phyloP scores from a whole-genome alignment of 495 filamentous ascomycete species.

The Astrothelium macrocarpum region DNA sequence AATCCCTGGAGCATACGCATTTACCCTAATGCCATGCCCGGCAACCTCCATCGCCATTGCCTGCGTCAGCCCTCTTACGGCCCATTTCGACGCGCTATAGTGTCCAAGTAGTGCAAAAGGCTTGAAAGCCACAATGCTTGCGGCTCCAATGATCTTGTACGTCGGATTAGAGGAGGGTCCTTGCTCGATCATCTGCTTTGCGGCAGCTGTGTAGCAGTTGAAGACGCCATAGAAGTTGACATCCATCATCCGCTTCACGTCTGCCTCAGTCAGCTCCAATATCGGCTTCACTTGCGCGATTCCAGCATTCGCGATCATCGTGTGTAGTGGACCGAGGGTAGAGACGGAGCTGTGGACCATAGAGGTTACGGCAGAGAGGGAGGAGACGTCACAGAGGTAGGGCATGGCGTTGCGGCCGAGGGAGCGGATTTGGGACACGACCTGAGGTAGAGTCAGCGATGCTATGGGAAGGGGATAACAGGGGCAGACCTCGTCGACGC shows the following conservation, averaged over 20 bases:
- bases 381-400: constrained; percentile 47
- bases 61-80: constrained; percentile 49
- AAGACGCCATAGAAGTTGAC: constrained; percentile 51
- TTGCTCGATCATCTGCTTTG: constrained; percentile 45
- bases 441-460: not conserved
- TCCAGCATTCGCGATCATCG: constrained; percentile 55
- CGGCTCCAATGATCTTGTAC: constrained; percentile 41
- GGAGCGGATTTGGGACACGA: constrained; percentile 40
- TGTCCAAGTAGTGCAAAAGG: constrained; percentile 43
- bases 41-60: constrained; percentile 50
- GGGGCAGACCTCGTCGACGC: constrained; percentile 35
- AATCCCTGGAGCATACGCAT: constrained; percentile 54
- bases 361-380: constrained; percentile 36
- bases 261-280: constrained; percentile 42
- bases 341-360: constrained; percentile 41
- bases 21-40: constrained; percentile 49
- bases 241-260: constrained; percentile 42
- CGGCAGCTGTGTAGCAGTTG: constrained; percentile 46
- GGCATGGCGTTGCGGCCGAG: constrained; percentile 37
- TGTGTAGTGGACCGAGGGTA: constrained; percentile 44
- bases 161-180: constrained; percentile 12
- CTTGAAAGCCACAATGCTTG: constrained; percentile 46
- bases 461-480: not conserved
- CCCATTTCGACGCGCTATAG: constrained; percentile 52
- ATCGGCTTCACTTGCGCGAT: constrained; percentile 46